phyloP scores from a whole-genome alignment of 2,329 filamentous ascomycete genomes.

The Pyrenophora teres region DNA sequence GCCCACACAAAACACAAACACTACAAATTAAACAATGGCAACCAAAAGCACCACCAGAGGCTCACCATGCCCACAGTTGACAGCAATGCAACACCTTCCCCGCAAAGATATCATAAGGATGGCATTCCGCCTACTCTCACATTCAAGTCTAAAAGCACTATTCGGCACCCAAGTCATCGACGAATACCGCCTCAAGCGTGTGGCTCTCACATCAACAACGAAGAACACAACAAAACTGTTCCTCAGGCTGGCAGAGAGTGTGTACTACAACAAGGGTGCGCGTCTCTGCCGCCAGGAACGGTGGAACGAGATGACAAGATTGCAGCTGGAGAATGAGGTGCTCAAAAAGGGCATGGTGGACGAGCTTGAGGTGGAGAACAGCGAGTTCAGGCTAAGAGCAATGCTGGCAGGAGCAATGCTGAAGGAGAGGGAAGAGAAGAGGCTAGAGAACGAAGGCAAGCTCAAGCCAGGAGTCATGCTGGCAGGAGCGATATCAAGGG shows the following conservation, averaged over 20 bases:
- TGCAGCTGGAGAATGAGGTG: slow-evolving; percentile 3
- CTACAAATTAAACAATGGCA: too few relatives aligned
- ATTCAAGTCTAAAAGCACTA: too few relatives aligned
- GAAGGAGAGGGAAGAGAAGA: background rate
- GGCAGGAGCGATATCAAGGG: background rate
- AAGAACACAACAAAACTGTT: background rate
- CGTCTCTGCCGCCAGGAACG: background rate
- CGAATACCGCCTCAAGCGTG: too few relatives aligned
- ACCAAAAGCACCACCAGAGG: too few relatives aligned
- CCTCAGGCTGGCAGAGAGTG: background rate
- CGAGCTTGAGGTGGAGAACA: background rate
- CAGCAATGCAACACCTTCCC: too few relatives aligned
- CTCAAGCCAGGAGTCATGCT: background rate
- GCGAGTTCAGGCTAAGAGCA: background rate
- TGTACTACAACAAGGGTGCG: background rate
- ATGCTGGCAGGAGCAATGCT: background rate
- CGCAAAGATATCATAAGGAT: too few relatives aligned
- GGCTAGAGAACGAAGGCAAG: background rate
- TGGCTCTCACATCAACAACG: too few relatives aligned
- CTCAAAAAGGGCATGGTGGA: background rate
- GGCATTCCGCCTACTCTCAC: too few relatives aligned
- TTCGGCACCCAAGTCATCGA: too few relatives aligned
- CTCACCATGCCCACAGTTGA: too few relatives aligned
- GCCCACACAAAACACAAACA: too few relatives aligned
- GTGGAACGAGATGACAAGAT: background rate